Percentiles rank a stretch among this genome's conserved stretches.
Evolutionary conservation across 257 asterid genomes (phyloP).

Genomic region (Cordia subcordata): DNA sequence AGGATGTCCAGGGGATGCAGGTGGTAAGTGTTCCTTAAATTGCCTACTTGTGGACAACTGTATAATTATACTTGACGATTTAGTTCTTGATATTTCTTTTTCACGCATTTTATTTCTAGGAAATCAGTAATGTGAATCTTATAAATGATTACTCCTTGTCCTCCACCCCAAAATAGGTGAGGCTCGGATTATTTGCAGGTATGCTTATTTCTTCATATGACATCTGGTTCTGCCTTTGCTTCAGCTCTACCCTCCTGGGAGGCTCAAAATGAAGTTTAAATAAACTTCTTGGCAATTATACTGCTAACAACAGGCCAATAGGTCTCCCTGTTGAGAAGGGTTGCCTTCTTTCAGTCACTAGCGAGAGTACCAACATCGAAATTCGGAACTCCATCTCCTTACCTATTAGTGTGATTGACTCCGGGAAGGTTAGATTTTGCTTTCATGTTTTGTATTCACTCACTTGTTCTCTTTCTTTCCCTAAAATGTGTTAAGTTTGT

Average conservation of each 20-base stretch:
- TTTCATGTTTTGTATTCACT: slow-evolving; percentile 6
- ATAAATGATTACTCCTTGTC: not conserved
- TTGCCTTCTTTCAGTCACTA: slow-evolving; percentile 29
- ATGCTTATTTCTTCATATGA: slow-evolving; percentile 11
- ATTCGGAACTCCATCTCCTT: slow-evolving; percentile 38
- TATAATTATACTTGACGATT: too few species aligned
- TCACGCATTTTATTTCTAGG: too few species aligned
- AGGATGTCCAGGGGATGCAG: slow-evolving; percentile 56
- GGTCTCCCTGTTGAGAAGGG: slow-evolving; percentile 43
- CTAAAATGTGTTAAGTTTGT: not conserved
- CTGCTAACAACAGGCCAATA: slow-evolving; percentile 42
- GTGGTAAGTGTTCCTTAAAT: slow-evolving; percentile 60
- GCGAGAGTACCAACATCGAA: slow-evolving; percentile 24
- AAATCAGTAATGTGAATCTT: too few species aligned
- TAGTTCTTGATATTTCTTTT: too few species aligned
- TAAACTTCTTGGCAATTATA: not conserved
- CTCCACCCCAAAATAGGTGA: slow-evolving; percentile 44
- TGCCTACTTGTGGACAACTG: too few species aligned
- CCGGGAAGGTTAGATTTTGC: slow-evolving; percentile 37
- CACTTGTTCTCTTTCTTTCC: not conserved
- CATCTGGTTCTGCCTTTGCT: not conserved
- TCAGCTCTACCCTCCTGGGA: slow-evolving; percentile 1
- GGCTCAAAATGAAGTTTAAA: too few species aligned
- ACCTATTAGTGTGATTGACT: slow-evolving; percentile 62
- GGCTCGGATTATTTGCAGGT: slow-evolving; percentile 73